Evolutionary conservation across 768 basidiomycete genomes (phyloP), one percentile per base, ranked within the genome.

Genomic region (Termitomyces sp.): DNA sequence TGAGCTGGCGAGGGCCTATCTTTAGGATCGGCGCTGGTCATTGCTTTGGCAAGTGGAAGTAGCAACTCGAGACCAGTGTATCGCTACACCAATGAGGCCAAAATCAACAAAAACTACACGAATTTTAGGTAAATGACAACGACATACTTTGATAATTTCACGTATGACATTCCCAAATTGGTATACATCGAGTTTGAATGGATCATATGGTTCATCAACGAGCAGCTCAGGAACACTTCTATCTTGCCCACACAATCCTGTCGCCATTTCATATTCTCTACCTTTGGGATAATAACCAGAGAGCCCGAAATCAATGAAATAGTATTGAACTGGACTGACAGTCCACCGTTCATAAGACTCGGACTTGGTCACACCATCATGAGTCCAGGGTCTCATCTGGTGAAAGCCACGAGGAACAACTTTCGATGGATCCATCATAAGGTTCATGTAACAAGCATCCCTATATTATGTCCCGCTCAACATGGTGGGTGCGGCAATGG

Each of bases 141-240:
- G 24, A 7, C 37, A 17, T 42, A 55, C 54, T n/a, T 44, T 24
- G 17, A 50, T 43, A 3, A 53, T 32, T 3, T 47, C 37, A 1
- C 54, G 19, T 12, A 68, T 44, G 8, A 58, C 54, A 15, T 51
- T 57, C 3, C 70, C 68, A 0, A 71, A 44, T 37, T 66, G 64
- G 43, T 63, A 70, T 1, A 70, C 50, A 57, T 70, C 70, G 2
- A 67, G 52, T 15, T 62, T 63, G 57, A 69, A 72, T 0, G 69
- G 66, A 53, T 71, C 62, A 38, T 67, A 69, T 1, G 65, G 64
- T 2, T 61, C 46, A 15, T 52, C 51, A 2, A 49, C 19, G 9
- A 62, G 62, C 14, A 66, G 54, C 50, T 70, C 68, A 1, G 71
- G 68, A 17, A 64, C 64, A 17, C 56, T 51, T 11, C 42, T 35